Percentiles rank a stretch among this genome's conserved stretches.
These are phyloP conservation scores for Aureobasidium sp. DNA, from an alignment of 2,329 filamentous ascomycete species.

Conservation along the genomic window DNA sequence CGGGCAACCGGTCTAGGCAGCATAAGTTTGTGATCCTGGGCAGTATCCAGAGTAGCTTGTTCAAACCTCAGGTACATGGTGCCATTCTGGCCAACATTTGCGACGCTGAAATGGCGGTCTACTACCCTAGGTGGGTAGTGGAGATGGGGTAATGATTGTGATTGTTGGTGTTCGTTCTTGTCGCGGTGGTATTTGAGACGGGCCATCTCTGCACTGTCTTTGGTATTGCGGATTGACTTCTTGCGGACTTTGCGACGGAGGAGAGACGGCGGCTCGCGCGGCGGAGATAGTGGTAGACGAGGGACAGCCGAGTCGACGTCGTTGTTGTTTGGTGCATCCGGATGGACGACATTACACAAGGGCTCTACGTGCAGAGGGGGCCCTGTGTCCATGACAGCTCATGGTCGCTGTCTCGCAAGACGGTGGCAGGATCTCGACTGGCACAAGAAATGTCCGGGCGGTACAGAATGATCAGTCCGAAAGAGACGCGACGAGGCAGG, in stretches of 20 bases:
- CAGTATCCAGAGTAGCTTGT: neutral
- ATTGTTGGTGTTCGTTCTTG: neutral
- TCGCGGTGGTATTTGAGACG: neutral
- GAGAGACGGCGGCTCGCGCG: neutral
- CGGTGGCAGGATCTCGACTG: neutral
- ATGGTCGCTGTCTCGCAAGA: constrained; percentile 1
- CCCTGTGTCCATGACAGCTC: constrained; percentile 12
- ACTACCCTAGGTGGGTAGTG: neutral
- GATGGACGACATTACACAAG: neutral
- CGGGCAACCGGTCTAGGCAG: constrained; percentile 11
- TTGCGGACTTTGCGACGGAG: constrained; percentile 11
- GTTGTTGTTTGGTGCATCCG: neutral
- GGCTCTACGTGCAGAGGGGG: neutral
- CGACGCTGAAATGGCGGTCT: constrained; percentile 35
- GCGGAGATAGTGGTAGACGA: neutral
- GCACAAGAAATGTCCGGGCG: neutral
- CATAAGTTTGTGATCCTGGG: constrained; percentile 5
- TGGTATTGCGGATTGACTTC: constrained; percentile 16
- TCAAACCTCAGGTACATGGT: constrained; percentile 39
- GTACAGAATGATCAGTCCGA: neutral
- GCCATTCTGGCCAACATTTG: constrained; percentile 38
- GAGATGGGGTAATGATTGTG: neutral
- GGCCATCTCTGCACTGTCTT: constrained; percentile 17
- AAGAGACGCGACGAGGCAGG: constrained; percentile 6
- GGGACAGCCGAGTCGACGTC: neutral